phyloP scores from a whole-genome alignment of 768 basidiomycete species.

The Austroboletus eburneus region DNA sequence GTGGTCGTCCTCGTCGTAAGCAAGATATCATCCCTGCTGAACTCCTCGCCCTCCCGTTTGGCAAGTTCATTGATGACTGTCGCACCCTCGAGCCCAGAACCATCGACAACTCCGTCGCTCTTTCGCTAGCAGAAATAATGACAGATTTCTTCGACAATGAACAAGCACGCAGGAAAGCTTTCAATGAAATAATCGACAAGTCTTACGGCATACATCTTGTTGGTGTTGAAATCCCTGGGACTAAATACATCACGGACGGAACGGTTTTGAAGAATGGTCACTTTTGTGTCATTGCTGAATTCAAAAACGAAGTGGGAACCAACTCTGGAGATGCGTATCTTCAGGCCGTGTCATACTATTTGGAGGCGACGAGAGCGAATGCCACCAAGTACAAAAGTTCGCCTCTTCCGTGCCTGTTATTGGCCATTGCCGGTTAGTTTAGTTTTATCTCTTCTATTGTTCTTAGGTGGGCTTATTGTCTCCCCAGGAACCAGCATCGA shows the following conservation, averaged over 20 bases:
- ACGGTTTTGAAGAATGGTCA: too few relatives aligned
- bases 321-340: constrained; percentile 23
- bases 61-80: constrained; percentile 24
- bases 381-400: constrained; percentile 10
- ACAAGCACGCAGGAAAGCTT: constrained; percentile 1
- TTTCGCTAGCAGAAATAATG: constrained; percentile 19
- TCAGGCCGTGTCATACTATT: constrained; percentile 20
- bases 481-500: neutral
- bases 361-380: constrained; percentile 11
- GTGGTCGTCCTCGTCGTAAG: neutral
- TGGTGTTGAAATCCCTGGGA: too few relatives aligned
- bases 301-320: constrained; percentile 23
- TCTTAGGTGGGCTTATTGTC: neutral
- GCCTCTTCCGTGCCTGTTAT: constrained; percentile 23
- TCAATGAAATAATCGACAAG: constrained; percentile 9
- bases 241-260: too few relatives aligned
- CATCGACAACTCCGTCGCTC: constrained; percentile 20
- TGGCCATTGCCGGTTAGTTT: constrained; percentile 23
- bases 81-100: constrained; percentile 11
- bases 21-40: constrained; percentile 15
- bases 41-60: constrained; percentile 24
- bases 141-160: constrained; percentile 18
- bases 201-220: neutral
- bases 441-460: neutral
- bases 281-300: constrained; percentile 14